Conservation (phyloP, 2,329 filamentous ascomycete genomes). For the Juglanconis juglandina region DNA sequence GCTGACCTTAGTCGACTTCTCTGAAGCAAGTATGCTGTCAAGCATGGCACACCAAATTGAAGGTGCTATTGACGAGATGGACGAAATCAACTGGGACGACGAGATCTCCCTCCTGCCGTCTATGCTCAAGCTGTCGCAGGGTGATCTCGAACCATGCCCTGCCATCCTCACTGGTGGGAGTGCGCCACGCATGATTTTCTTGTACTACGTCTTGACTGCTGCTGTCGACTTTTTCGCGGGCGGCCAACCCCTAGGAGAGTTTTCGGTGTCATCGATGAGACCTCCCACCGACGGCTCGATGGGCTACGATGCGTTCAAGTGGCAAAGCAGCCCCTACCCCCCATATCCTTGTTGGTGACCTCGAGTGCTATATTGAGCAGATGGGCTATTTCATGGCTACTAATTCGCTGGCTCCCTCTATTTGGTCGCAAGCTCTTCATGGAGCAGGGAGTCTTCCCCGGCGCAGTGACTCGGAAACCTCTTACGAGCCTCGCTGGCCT, state of each 20-base stretch:
- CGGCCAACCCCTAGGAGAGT: not conserved
- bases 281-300: not conserved
- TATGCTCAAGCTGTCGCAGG: not conserved
- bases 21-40: constrained; percentile 34
- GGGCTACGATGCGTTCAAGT: not conserved
- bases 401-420: no score
- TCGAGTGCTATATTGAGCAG: no score
- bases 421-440: no score
- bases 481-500: no score
- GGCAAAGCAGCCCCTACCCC: not conserved
- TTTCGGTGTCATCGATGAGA: not conserved
- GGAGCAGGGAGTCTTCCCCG: no score
- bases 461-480: no score
- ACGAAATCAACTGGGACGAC: not conserved
- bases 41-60: constrained; percentile 35
- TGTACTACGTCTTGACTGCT: constrained; percentile 36
- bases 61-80: not conserved
- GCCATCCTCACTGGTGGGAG: constrained; percentile 33
- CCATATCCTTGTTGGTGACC: no score
- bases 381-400: no score
- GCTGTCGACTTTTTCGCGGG: not conserved
- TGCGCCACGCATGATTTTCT: constrained; percentile 24
- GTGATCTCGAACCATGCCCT: no score
- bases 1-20: constrained; percentile 34
- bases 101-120: not conserved